Base-by-base conservation (phyloP, 2,329 filamentous ascomycete species). In the Trichocomaceae sp. region DNA sequence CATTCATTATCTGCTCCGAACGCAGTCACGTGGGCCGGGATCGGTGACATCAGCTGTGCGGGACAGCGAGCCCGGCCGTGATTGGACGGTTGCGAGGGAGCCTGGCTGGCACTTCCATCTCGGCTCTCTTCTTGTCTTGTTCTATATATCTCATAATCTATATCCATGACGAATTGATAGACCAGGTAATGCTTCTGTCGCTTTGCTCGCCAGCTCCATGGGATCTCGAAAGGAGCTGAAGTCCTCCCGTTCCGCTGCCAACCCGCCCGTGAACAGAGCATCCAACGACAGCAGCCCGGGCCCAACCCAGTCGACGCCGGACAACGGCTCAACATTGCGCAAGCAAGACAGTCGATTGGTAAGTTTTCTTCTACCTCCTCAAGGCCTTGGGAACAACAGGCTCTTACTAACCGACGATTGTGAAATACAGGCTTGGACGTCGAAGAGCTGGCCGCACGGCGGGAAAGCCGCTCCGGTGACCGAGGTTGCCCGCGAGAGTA, bases 401-500 rank as follows among this genome's bases (percentile, higher is more conserved):
- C 29, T 9, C 31, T 5, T 46, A 15, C 48, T 56, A 29, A 56
- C 15, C 6, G 10, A 15, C 10, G 23, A 37, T 22, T 9, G 9
- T 26, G 8, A 8, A 33, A 31, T 39, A 6, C 57, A 73, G 69
- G 70, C 64, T 51, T 77, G 75, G 75, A 75, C 77, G 60, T 71
- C 69, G 26, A 72, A 69, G 52, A 71, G 72, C 23, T 78, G 76
- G 76, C 73, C 74, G 37, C 69, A 69, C 61, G 64, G 65, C 46
- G 67, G 68, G 35, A 79, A 78, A 63, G 73, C 76, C 47, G 68
- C 72, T 37, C 72, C 76, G 49, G 67, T 77, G 62, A 76, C 75
- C 56, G 72, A 78, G 67, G 71, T 77, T 65, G 75, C 74, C 58
- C 71, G 71, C 62, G 76, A 78, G 64, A 77, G 73, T 62, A 77